phyloP scores from a whole-genome alignment of 2,329 filamentous ascomycete species.

The Aspergillus sp. region DNA sequence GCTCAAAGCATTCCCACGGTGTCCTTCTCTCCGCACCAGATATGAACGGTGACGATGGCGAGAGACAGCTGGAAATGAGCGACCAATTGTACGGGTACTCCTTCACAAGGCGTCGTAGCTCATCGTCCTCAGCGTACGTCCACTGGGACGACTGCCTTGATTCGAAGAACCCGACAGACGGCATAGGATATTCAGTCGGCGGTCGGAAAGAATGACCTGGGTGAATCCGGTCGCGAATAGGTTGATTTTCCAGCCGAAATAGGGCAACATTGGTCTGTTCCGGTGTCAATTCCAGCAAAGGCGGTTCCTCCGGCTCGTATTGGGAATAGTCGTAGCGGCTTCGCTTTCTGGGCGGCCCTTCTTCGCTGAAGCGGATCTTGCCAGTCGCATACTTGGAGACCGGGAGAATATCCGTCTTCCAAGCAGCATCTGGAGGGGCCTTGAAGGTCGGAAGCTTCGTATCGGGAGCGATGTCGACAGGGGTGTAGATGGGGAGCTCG shows the following conservation, averaged over 20 bases:
- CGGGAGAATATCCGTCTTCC: conserved; percentile 70
- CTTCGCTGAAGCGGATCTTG: conserved; percentile 63
- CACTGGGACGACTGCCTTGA: conserved; percentile 81
- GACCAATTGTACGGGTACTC: conserved; percentile 99
- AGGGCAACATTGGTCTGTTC: conserved; percentile 73
- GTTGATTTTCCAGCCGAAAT: conserved; percentile 83
- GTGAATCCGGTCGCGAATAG: conserved; percentile 81
- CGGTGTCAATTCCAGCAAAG: conserved; percentile 51
- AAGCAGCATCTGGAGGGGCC: conserved; percentile 60
- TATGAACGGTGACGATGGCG: conserved; percentile 66
- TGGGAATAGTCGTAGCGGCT: conserved; percentile 77
- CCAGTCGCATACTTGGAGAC: conserved; percentile 82
- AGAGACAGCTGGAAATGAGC: conserved; percentile 75
- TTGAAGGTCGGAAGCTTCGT: conserved; percentile 53
- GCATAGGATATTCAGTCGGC: conserved; percentile 87
- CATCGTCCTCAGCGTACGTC: conserved; percentile 84
- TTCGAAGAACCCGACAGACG: conserved; percentile 83
- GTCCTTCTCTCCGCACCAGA: conserved; percentile 84
- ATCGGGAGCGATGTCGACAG: conserved; percentile 50
- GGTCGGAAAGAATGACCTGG: conserved; percentile 89
- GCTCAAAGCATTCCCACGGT: conserved; percentile 97
- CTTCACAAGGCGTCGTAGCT: conserved; percentile 73
- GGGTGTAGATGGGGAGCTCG: conserved; percentile 73
- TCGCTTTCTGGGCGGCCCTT: conserved; percentile 63
- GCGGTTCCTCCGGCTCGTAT: conserved; percentile 59